Evolutionary conservation across 257 asterid genomes (phyloP), one percentile per base, ranked within the genome.

Genomic region (Nicotiana tomentosiformis): DNA sequence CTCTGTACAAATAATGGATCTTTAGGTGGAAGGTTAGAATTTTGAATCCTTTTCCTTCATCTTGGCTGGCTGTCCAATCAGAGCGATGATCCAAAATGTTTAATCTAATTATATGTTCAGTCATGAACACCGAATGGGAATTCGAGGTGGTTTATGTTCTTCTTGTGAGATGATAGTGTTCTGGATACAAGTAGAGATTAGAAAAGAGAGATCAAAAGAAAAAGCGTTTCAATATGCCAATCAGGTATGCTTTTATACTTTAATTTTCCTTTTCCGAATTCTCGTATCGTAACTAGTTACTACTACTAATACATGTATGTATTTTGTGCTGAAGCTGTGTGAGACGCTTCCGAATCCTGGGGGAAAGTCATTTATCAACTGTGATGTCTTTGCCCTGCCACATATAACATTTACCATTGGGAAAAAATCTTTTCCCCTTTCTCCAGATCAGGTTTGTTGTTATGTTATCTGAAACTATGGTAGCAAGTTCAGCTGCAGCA

Each of bases 301-400:
- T 14, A 12, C 51, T 14, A 4, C 53, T 74, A 4, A 72, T 2
- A 29, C 49, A 4, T 32, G 49, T 7, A 20, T 70, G 57, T 7
- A 20, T 70, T 70, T 5, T 72, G 43, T 76, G 55, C 26, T 78
- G 53, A 49, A 84, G 89, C 66, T 87, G 6, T 87, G 89, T 60
- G 88, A 84, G 84, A 87, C 62, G 83, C 79, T 87, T 17, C 89
- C 89, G 4, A 84, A 80, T 82, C 89, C 87, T 18, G 77, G 80
- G 3, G 86, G 88, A 3, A 82, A 80, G 66, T 81, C 89, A 53
- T 74, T 66, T 51, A 69, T 87, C 14, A 51, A 87, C 57, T 87
- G 89, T 32, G 82, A 84, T 33, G 67, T 84, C 66, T 66, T 79
- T 65, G 57, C 83, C 82, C 60, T 87, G 62, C 89, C 89, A 62